These are phyloP conservation scores for Dendrocalamus latiflorus DNA, from an alignment of 202 grass and related monocot species.

Conservation along the genomic window DNA sequence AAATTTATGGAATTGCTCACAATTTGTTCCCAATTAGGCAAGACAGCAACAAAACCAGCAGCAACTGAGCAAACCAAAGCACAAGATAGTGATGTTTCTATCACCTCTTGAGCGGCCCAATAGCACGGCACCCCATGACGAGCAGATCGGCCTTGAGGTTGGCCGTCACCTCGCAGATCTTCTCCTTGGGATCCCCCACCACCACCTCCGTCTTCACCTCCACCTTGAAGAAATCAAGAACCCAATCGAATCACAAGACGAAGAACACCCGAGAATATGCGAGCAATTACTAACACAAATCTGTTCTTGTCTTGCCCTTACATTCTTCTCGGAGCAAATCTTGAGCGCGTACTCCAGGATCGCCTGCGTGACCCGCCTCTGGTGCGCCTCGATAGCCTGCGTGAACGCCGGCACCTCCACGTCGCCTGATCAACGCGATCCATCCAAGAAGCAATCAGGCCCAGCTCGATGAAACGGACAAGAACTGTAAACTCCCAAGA, in stretches of 20 bases:
- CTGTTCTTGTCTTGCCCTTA: constrained; percentile 12
- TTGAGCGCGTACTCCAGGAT: constrained; percentile 76
- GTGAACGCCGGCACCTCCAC: constrained; percentile 90
- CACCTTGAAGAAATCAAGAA: constrained; percentile 44
- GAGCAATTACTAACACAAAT: neutral
- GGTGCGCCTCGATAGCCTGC: constrained; percentile 84
- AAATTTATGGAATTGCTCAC: neutral
- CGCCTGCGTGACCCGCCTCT: constrained; percentile 74
- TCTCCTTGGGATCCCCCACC: constrained; percentile 89
- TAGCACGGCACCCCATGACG: constrained; percentile 82
- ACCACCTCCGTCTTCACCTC: constrained; percentile 85
- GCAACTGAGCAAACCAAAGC: neutral
- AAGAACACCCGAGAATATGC: neutral
- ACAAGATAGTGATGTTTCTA: neutral
- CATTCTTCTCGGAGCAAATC: constrained; percentile 82
- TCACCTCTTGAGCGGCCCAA: constrained; percentile 81
- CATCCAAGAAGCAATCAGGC: constrained; percentile 5
- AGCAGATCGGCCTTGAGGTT: constrained; percentile 77
- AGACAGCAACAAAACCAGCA: neutral
- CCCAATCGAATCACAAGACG: constrained; percentile 1
- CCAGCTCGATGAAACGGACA: neutral
- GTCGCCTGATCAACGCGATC: constrained; percentile 35
- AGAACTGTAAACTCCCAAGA: neutral
- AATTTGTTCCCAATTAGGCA: neutral
- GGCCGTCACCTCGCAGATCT: constrained; percentile 62